A percentile compares a stretch with the other conserved stretches of the same genome.
These are phyloP conservation scores for Sergeia podlipaevii DNA, from an alignment of 208 protist genomes.

Conservation along the genomic window DNA sequence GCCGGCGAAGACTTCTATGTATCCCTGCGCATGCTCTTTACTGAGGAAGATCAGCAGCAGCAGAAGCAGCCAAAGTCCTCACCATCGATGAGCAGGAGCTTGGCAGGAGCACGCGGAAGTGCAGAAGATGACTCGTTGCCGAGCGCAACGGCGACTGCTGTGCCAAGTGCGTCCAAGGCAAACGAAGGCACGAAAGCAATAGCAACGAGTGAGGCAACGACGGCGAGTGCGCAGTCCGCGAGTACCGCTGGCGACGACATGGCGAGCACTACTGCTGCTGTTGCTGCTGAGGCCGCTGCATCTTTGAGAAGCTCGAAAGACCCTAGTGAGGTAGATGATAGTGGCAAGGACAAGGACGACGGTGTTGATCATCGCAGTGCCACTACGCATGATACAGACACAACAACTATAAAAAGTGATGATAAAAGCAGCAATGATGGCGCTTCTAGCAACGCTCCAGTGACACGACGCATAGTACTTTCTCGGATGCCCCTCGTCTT, in stretches of 20 bases:
- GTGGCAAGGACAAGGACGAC: neutral
- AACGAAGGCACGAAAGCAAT: neutral
- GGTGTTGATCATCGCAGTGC: neutral
- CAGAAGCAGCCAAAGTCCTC: no score
- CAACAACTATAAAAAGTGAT: neutral
- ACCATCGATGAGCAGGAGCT: no score
- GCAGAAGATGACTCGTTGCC: no score
- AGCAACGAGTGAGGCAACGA: neutral
- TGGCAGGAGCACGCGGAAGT: no score
- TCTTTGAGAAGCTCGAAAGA: neutral
- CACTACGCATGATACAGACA: neutral
- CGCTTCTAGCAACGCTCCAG: neutral
- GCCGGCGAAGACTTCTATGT: constrained; percentile 65
- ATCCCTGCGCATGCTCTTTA: constrained; percentile 55
- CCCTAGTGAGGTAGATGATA: neutral
- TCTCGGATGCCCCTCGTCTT: constrained; percentile 74
- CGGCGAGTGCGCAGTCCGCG: no score
- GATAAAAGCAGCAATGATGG: constrained; percentile 5
- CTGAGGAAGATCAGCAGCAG: no score
- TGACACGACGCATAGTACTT: neutral
- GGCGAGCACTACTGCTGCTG: no score
- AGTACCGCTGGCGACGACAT: no score
- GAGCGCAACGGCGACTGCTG: no score
- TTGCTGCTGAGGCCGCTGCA: neutral
- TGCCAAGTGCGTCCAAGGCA: no score